phyloP scores from a whole-genome alignment of 2,329 filamentous ascomycete genomes.

The Aureobasidium melanogenum region DNA sequence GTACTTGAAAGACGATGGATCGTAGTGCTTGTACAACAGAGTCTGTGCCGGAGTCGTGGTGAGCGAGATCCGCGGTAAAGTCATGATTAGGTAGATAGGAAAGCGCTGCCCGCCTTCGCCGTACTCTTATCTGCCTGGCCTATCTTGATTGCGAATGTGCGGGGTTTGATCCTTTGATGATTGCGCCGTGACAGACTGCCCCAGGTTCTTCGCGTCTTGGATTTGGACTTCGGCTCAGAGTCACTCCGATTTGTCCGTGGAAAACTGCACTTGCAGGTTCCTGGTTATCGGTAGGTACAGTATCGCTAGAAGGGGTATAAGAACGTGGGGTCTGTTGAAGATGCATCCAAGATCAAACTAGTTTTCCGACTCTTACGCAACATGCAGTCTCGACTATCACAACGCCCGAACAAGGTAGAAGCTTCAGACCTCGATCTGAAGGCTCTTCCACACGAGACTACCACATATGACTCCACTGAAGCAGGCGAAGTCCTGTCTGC shows the following conservation, averaged over 20 bases:
- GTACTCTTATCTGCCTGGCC: background rate
- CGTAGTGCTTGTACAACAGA: background rate
- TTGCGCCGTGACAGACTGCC: too few species aligned
- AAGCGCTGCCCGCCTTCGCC: background rate
- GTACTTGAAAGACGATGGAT: background rate
- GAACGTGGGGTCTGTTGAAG: background rate
- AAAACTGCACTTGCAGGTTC: background rate
- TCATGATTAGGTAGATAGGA: background rate
- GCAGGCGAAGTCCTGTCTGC: background rate
- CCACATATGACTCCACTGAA: background rate
- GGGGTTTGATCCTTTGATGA: background rate
- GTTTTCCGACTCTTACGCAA: too few species aligned
- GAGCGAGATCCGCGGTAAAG: background rate
- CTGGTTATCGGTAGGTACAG: too few species aligned
- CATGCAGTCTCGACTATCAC: background rate
- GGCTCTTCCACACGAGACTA: background rate
- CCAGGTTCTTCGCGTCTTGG: too few species aligned
- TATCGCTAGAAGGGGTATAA: background rate
- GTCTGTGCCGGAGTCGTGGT: background rate
- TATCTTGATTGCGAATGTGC: background rate
- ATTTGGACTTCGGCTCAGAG: too few species aligned
- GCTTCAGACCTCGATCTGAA: background rate
- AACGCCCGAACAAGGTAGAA: background rate
- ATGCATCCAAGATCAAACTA: too few species aligned
- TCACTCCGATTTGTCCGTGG: background rate